These are phyloP conservation scores for Alternaria ethzedia DNA, from an alignment of 2,329 filamentous ascomycete genomes.

Conservation along the genomic window DNA sequence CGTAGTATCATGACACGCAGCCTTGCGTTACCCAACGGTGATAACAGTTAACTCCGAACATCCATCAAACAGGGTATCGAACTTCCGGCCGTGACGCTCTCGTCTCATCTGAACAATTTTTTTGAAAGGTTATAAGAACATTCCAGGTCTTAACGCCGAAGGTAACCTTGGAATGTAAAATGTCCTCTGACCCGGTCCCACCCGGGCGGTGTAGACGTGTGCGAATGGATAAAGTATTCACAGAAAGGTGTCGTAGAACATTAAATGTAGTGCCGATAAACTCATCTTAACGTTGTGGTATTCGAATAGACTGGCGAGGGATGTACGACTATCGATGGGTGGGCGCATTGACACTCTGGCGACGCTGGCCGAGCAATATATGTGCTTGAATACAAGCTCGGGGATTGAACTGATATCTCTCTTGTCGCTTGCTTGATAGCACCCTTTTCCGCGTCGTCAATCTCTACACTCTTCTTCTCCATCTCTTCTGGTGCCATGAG, in stretches of 20 bases:
- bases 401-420: slow-evolving; percentile 6
- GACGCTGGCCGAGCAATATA: slow-evolving; percentile 8
- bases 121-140: no score
- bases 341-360: slow-evolving; percentile 10
- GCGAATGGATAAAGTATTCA: background rate
- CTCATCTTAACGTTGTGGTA: background rate
- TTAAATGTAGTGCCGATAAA: background rate
- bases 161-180: background rate
- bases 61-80: background rate
- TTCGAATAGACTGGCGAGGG: background rate
- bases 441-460: slow-evolving; percentile 11
- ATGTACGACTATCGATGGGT: slow-evolving; percentile 3
- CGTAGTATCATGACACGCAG: background rate
- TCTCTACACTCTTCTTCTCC: slow-evolving; percentile 11
- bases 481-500: slow-evolving; percentile 11
- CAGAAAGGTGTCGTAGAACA: background rate
- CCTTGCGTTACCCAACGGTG: background rate
- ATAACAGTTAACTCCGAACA: slow-evolving; percentile 5
- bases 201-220: background rate
- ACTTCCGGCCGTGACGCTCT: background rate
- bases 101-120: background rate
- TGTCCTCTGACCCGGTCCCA: background rate
- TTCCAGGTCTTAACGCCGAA: background rate
- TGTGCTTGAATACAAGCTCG: slow-evolving; percentile 6
- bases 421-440: slow-evolving; percentile 7